Evolutionary conservation across 345 rosid genomes (phyloP), one percentile per base, ranked within the genome.

Genomic region (Angophora floribunda): DNA sequence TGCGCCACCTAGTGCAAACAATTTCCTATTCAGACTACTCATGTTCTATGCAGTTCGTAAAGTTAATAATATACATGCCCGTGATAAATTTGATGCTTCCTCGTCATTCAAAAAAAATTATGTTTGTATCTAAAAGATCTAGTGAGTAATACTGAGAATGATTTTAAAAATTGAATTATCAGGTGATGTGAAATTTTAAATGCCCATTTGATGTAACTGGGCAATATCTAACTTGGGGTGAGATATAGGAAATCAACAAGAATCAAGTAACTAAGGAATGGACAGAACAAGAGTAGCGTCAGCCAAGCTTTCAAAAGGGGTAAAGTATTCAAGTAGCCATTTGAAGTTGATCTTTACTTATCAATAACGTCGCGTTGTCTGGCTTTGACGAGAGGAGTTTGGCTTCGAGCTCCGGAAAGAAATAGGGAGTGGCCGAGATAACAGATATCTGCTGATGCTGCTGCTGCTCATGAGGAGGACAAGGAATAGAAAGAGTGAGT

Each of bases 311-410:
- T 70, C 45, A 6, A 36, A 9, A 70, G 24, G 47, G 26, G 47
- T 1, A 17, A 19, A 36, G 26, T 1, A 75, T 75, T 75, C 82
- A 19, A 75, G 49, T 3, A 26, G 49, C 82, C 49, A 36, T 41
- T 19, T 41, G 82, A 75, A 75, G 82, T 26, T 7, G 26, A 36
- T 41, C 13, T 70, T 70, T 70, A 32, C 79, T 36, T 41, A 36
- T 75, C 26, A 19, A 19, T 19, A 9, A 41, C 7, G 96, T 92
- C 24, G 86, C 92, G 61, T 92, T 94, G 65, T 92, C 61, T 19
- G 87, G 61, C 82, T 75, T 75, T 10, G 82, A 75, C 2, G 49
- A 75, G 82, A 75, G 82, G 28, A 75, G 82, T 6, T 75, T 75
- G 82, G 82, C 49, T 75, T 75, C 49, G 49, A 75, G 82, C 82